Percentiles rank a stretch among this genome's conserved stretches.
Conservation (phyloP, 2,329 filamentous ascomycete genomes). For the Verticillium dahliae region DNA sequence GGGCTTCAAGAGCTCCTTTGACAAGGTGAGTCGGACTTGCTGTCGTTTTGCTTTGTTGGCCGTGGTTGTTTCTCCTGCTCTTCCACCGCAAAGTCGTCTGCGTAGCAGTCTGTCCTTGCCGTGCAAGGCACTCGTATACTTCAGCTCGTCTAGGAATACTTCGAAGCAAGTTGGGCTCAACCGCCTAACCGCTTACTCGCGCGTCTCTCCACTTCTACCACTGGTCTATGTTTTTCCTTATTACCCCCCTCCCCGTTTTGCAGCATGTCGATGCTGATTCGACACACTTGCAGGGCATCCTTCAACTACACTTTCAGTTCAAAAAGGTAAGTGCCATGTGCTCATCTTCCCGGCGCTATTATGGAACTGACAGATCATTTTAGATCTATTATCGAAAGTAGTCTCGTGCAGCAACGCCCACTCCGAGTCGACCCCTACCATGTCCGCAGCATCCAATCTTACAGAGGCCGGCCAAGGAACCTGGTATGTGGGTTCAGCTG, state of each 20-base stretch:
- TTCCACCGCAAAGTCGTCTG: background rate
- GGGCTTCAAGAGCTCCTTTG: constrained; percentile 93
- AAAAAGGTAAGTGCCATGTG: constrained; percentile 65
- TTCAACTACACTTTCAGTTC: constrained; percentile 97
- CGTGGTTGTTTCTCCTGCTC: background rate
- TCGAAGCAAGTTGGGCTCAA: background rate
- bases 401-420: constrained; percentile 7
- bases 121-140: background rate
- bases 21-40: constrained; percentile 64
- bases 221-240: background rate
- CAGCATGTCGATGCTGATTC: background rate
- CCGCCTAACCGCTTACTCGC: background rate
- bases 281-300: constrained; percentile 61
- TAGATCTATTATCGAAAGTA: constrained; percentile 54
- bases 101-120: background rate
- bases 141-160: background rate
- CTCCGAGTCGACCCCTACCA: background rate
- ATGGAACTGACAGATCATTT: constrained; percentile 14
- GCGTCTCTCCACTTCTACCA: constrained; percentile 19
- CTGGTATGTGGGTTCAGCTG: background rate
- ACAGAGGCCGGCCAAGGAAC: background rate
- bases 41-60: too few species aligned
- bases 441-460: background rate
- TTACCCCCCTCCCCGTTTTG: background rate
- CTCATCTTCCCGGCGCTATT: background rate